Evolutionary conservation across 2,329 filamentous ascomycete species (phyloP).

Genomic region (Colletotrichum sojae): DNA sequence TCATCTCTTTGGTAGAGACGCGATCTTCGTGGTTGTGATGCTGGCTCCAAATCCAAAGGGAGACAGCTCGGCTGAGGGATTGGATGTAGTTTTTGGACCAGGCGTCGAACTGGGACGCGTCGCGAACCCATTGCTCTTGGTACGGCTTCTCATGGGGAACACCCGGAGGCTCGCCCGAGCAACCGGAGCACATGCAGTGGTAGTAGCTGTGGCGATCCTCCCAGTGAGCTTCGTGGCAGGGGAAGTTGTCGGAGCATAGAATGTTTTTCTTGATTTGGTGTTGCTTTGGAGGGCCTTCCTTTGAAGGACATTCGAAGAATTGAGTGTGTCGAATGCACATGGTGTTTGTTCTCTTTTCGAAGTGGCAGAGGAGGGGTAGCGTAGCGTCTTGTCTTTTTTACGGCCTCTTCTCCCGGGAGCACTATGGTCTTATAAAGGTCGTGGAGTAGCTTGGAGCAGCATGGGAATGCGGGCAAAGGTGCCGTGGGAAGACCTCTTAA

Average conservation of each 20-base stretch:
- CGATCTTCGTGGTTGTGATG: background rate
- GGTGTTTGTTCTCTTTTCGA: background rate
- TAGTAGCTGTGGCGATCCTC: conserved; percentile 33
- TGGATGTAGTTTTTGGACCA: conserved; percentile 32
- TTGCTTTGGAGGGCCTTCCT: background rate
- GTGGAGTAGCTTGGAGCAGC: too few species aligned
- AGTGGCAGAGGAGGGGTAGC: background rate
- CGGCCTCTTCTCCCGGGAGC: too few species aligned
- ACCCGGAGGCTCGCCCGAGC: conserved; percentile 37
- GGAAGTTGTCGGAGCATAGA: conserved; percentile 33
- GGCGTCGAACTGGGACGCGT: conserved; percentile 23
- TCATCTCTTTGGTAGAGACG: background rate
- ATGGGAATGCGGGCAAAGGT: too few species aligned
- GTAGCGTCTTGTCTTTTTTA: background rate
- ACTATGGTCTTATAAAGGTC: too few species aligned
- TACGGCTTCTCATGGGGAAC: conserved; percentile 27
- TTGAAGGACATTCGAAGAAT: conserved; percentile 31
- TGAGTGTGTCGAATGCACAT: conserved; percentile 36
- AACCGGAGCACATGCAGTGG: conserved; percentile 30
- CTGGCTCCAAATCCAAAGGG: conserved; percentile 20
- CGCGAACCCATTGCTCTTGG: conserved; percentile 25
- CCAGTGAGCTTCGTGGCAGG: conserved; percentile 30
- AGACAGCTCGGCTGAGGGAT: conserved; percentile 7
- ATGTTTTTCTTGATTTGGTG: conserved; percentile 34
- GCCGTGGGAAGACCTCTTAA: too few species aligned